phyloP scores from a whole-genome alignment of 2,329 filamentous ascomycete species.

The Penicillium sp. region DNA sequence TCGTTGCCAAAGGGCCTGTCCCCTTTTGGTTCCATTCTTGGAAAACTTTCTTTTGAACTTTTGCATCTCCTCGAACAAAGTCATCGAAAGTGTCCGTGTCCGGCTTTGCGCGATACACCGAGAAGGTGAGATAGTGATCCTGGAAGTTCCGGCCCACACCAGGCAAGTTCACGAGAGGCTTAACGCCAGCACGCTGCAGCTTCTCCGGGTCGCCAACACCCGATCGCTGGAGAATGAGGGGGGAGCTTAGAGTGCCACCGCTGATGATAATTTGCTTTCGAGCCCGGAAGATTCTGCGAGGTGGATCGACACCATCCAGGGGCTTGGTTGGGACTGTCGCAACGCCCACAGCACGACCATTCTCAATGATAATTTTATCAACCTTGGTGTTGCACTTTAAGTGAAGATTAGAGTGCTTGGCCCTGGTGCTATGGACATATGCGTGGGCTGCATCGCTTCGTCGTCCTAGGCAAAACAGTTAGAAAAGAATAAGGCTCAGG shows the following conservation, averaged over 20 bases:
- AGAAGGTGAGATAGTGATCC: slow-evolving; percentile 75
- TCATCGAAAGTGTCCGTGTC: slow-evolving; percentile 80
- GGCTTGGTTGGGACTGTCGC: slow-evolving; percentile 74
- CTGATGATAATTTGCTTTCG: slow-evolving; percentile 77
- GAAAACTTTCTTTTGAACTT: slow-evolving; percentile 74
- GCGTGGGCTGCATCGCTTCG: slow-evolving; percentile 78
- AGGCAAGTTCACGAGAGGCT: slow-evolving; percentile 72
- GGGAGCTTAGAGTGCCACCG: slow-evolving; percentile 74
- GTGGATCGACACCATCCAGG: slow-evolving; percentile 59
- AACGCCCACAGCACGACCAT: slow-evolving; percentile 73
- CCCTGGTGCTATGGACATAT: slow-evolving; percentile 77
- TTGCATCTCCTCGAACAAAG: slow-evolving; percentile 75
- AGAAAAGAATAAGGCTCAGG: too few species aligned
- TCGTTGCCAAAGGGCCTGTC: slow-evolving; percentile 77
- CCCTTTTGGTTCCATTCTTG: slow-evolving; percentile 81
- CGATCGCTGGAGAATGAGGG: slow-evolving; percentile 75
- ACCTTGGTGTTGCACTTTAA: slow-evolving; percentile 77
- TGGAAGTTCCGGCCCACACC: slow-evolving; percentile 80
- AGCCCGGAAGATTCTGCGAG: slow-evolving; percentile 67
- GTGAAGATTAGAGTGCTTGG: slow-evolving; percentile 73
- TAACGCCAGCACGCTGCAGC: slow-evolving; percentile 70
- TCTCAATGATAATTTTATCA: slow-evolving; percentile 76
- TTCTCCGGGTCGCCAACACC: slow-evolving; percentile 76
- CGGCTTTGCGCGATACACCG: slow-evolving; percentile 74
- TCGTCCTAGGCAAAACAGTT: slow-evolving; percentile 64